Evolutionary conservation across 1,139 yeast species (phyloP).

Genomic region (Kodamaea arcana): DNA sequence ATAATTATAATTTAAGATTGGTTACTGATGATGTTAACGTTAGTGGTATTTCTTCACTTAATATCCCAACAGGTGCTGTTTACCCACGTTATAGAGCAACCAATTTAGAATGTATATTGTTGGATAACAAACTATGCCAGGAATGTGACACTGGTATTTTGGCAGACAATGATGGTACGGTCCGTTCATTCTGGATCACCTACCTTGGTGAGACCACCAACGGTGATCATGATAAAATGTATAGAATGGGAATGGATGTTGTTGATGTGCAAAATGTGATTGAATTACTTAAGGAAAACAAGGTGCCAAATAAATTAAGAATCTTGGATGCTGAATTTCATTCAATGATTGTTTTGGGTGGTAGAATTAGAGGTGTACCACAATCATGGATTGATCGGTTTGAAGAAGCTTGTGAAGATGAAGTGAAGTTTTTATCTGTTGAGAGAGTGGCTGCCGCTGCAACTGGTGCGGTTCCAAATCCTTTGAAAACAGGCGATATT

Average conservation of each 20-base stretch:
- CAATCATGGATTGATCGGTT: conserved; percentile 74
- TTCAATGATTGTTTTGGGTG: conserved; percentile 65
- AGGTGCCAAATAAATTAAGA: conserved; percentile 52
- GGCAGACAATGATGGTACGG: conserved; percentile 73
- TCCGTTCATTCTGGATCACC: conserved; percentile 81
- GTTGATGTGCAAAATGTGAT: conserved; percentile 61
- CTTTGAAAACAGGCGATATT: conserved; percentile 62
- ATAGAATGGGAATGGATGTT: conserved; percentile 78
- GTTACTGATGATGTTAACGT: conserved; percentile 75
- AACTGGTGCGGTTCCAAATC: conserved; percentile 19
- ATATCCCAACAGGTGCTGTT: conserved; percentile 63
- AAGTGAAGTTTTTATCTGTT: conserved; percentile 70
- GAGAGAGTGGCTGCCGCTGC: conserved; percentile 61
- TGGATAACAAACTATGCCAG: conserved; percentile 68
- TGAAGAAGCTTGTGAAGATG: conserved; percentile 57
- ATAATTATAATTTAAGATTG: conserved; percentile 64
- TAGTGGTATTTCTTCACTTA: conserved; percentile 70
- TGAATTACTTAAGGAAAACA: conserved; percentile 47
- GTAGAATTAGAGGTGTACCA: conserved; percentile 81
- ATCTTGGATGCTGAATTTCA: conserved; percentile 79
- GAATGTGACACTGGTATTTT: conserved; percentile 81
- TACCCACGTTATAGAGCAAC: conserved; percentile 85
- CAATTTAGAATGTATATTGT: conserved; percentile 70
- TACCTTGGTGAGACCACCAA: conserved; percentile 63
- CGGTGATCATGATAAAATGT: conserved; percentile 53